Percentiles rank a stretch among this genome's conserved stretches.
Evolutionary conservation across 176 grass and related monocot species (phyloP).

Genomic region (Raddia guianensis): DNA sequence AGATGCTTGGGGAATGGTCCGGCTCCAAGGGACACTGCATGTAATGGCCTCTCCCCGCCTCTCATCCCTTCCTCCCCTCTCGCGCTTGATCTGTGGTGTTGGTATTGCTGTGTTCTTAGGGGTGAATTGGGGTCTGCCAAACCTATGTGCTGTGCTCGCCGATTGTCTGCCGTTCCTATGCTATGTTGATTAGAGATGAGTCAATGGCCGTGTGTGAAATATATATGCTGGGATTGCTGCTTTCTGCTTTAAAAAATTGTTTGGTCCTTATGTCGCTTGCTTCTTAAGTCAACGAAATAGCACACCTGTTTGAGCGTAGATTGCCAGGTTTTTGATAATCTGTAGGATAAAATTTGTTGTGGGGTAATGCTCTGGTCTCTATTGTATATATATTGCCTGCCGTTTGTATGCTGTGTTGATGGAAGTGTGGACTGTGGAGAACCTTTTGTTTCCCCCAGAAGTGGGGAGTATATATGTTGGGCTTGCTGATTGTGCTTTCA

Average conservation of each 20-base stretch:
- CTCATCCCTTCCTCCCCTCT: neutral
- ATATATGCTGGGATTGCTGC: neutral
- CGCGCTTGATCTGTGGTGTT: neutral
- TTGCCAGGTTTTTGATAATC: neutral
- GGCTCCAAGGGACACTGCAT: constrained; percentile 89
- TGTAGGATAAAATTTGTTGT: neutral
- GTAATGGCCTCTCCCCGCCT: constrained; percentile 29
- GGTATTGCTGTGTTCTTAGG: neutral
- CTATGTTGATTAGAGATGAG: constrained; percentile 9
- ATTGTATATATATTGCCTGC: neutral
- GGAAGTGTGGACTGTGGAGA: too few species aligned
- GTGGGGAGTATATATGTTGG: too few species aligned
- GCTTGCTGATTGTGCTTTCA: too few species aligned
- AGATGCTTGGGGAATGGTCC: constrained; percentile 74
- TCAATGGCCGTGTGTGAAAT: neutral
- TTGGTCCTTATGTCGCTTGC: neutral
- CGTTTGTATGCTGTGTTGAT: too few species aligned
- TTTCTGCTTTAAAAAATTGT: neutral
- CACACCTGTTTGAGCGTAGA: neutral
- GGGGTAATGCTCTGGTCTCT: constrained; percentile 23
- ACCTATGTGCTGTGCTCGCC: neutral
- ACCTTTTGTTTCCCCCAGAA: too few species aligned
- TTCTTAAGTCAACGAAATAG: constrained; percentile 8
- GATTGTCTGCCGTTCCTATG: neutral
- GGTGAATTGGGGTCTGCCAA: neutral